phyloP scores from a whole-genome alignment of 2,329 filamentous ascomycete genomes.

The Paraphaeosphaeria sporulosa region DNA sequence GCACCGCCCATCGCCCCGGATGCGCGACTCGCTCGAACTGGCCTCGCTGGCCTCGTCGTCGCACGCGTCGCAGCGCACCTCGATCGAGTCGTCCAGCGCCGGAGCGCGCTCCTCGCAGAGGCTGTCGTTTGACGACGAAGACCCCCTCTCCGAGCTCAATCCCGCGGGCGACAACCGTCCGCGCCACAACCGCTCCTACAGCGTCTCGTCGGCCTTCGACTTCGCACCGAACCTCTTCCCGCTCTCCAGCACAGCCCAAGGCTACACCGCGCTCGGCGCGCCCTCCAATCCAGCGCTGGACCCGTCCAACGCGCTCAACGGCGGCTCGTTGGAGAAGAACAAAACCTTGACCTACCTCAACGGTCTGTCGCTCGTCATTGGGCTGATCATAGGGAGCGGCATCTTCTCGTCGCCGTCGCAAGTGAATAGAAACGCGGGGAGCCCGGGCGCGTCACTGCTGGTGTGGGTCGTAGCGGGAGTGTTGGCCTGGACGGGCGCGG shows the following conservation, averaged over 20 bases:
- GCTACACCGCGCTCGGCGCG: conserved; percentile 85
- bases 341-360: conserved; percentile 97
- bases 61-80: conserved; percentile 69
- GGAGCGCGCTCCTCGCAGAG: conserved; percentile 91
- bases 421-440: conserved; percentile 90
- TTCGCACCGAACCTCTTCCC: conserved; percentile 94
- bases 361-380: conserved; percentile 87
- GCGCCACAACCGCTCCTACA: conserved; percentile 75
- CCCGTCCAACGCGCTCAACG: conserved; percentile 66
- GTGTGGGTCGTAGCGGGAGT: conserved; percentile 92
- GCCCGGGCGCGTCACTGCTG: conserved; percentile 86
- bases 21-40: conserved; percentile 94
- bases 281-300: conserved; percentile 67
- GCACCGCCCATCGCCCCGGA: conserved; percentile 46
- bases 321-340: conserved; percentile 87
- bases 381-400: conserved; percentile 92
- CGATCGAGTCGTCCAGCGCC: conserved; percentile 76
- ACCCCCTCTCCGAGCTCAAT: conserved; percentile 70
- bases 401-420: conserved; percentile 96
- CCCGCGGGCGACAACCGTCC: conserved; percentile 58
- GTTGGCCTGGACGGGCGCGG: conserved; percentile 93
- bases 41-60: conserved; percentile 91
- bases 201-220: conserved; percentile 91
- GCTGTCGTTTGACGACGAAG: conserved; percentile 86
- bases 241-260: conserved; percentile 78